A percentile compares a stretch with the other conserved stretches of the same genome.
Conservation (phyloP, 331 rosid species). For the Telfairia occidentalis region DNA sequence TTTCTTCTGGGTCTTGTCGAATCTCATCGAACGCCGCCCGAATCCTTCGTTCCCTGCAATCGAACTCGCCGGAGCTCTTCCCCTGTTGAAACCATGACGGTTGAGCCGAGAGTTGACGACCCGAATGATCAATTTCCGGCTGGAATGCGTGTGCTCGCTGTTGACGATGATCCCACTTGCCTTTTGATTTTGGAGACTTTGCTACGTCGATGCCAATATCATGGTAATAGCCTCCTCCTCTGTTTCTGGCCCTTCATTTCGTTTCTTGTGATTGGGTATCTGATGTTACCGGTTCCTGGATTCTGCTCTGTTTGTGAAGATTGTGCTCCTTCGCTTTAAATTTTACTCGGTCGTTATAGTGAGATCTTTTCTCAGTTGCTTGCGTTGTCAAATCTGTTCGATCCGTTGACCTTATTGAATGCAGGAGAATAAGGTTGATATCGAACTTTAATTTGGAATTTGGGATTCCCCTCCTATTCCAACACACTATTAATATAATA, state of each 20-base stretch:
- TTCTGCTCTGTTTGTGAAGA: constrained; percentile 4
- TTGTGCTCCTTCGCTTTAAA: background rate
- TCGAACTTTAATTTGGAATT: background rate
- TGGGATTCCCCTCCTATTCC: background rate
- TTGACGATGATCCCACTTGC: constrained; percentile 84
- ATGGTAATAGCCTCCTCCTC: constrained; percentile 37
- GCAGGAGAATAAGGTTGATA: background rate
- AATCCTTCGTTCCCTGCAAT: background rate
- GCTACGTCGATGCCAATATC: constrained; percentile 77
- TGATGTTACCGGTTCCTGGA: constrained; percentile 10
- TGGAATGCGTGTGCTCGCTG: constrained; percentile 97
- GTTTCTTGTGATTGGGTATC: constrained; percentile 4
- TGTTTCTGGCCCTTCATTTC: background rate
- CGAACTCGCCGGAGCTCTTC: background rate
- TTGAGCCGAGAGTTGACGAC: constrained; percentile 39
- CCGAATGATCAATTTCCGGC: constrained; percentile 56
- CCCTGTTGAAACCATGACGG: constrained; percentile 28
- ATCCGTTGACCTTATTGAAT: constrained; percentile 4
- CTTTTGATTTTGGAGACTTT: constrained; percentile 59
- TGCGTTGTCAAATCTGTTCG: background rate
- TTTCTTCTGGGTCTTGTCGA: constrained; percentile 6
- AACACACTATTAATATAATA: background rate
- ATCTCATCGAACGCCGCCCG: background rate
- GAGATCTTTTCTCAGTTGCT: background rate
- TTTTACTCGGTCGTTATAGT: background rate